These are phyloP conservation scores for Colletotrichum sp. DNA, from an alignment of 2,329 filamentous ascomycete genomes.

Conservation along the genomic window DNA sequence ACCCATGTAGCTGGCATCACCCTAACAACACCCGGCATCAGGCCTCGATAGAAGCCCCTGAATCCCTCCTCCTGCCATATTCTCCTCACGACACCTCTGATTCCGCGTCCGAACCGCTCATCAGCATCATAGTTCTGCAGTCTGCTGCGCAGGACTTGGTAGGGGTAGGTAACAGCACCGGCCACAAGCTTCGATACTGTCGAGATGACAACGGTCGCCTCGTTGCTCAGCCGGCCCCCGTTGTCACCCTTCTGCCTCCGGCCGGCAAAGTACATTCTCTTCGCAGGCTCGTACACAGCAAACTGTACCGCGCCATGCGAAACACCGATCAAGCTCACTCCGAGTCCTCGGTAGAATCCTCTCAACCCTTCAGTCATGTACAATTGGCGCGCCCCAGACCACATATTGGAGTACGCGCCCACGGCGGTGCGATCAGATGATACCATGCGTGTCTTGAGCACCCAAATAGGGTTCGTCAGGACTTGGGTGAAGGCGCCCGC, in stretches of 20 bases:
- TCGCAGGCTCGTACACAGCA: slow-evolving; percentile 83
- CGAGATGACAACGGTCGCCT: slow-evolving; percentile 82
- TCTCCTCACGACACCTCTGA: slow-evolving; percentile 71
- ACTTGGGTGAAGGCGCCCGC: slow-evolving; percentile 77
- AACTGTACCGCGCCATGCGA: slow-evolving; percentile 95
- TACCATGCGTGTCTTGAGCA: slow-evolving; percentile 97
- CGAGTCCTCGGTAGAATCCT: slow-evolving; percentile 88
- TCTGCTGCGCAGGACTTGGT: slow-evolving; percentile 88
- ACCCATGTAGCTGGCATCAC: slow-evolving; percentile 96
- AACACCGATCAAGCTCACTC: slow-evolving; percentile 84
- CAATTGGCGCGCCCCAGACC: slow-evolving; percentile 71
- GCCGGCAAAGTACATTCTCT: slow-evolving; percentile 60
- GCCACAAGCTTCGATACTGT: slow-evolving; percentile 85
- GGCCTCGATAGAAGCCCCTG: slow-evolving; percentile 87
- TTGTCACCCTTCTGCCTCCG: slow-evolving; percentile 25
- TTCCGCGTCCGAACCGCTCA: slow-evolving; percentile 72
- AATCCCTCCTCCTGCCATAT: slow-evolving; percentile 82
- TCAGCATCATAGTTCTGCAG: slow-evolving; percentile 90
- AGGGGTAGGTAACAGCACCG: slow-evolving; percentile 90
- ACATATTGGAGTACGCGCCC: slow-evolving; percentile 83
- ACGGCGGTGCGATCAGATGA: slow-evolving; percentile 76
- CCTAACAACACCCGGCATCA: slow-evolving; percentile 86
- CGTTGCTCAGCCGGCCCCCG: slow-evolving; percentile 61
- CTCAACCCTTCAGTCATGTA: slow-evolving; percentile 72
- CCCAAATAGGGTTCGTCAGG: slow-evolving; percentile 95